Base-by-base conservation (phyloP, 1,139 yeast species). In the Debaryomyces sp. region DNA sequence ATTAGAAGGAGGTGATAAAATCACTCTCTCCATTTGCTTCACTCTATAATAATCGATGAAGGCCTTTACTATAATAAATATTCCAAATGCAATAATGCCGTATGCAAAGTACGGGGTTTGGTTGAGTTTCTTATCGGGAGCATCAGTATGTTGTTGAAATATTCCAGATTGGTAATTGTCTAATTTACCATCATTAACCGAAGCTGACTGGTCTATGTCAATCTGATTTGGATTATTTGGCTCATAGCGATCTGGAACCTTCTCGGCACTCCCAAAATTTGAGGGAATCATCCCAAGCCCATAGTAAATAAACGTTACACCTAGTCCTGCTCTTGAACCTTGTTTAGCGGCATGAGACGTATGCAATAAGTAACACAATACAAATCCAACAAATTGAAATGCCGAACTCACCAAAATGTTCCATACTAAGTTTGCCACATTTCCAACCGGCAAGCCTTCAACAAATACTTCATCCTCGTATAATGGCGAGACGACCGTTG, bases 271-370 rank as follows among this genome's bases (percentile, higher is more conserved):
- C 7, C 82, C 83, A 51, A 76, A 73, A 56, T 77, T 76, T 32
- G 80, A 72, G 0, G 97, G 96, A 32, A 86, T 75, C 70, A 90
- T 77, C 46, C 81, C 78, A 64, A 82, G 85, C 1, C 96, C 96
- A 57, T 85, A 84, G 54, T 87, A 82, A 43, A 92, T 75, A 56
- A 95, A 80, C 0, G 97, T 91, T 48, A 89, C 67, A 2, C 99
- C 99, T 48, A 94, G 73, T 0, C 99, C 99, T 12, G 94, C 89
- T 51, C 97, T 77, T 2, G 98, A 87, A 6, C 99, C 99, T 59
- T 92, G 94, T 62, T 90, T 90, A 5, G 98, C 97, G 6, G 98
- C 98, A 63, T 94, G 99, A 1, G 97, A 89, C 1, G 99, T 92
- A 68, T 94, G 99, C 48, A 95, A 73, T 44, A 94, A 73, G 65